These are phyloP conservation scores for Mesembryanthemum crystallinum DNA, from an alignment of 148 eudicot genomes.

Conservation along the genomic window DNA sequence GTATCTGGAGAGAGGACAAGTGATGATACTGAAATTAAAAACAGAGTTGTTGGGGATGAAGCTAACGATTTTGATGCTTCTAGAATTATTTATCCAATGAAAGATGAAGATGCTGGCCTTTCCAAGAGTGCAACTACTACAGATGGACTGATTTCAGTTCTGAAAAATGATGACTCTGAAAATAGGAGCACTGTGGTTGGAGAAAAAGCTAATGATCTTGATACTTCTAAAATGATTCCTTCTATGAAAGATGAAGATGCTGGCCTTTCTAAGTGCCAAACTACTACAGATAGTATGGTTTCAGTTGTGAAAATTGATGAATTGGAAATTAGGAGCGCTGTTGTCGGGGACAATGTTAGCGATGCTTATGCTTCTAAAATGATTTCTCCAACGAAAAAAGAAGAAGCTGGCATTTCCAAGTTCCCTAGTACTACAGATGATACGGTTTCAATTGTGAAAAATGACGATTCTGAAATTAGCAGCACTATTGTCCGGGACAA, in stretches of 20 bases:
- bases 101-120: conserved; percentile 19
- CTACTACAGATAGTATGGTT: conserved; percentile 7
- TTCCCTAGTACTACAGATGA: background rate
- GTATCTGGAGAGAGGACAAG: conserved; percentile 23
- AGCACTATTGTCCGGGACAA: conserved; percentile 1
- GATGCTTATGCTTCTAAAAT: conserved; percentile 9
- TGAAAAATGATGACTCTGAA: conserved; percentile 5
- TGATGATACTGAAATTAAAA: conserved; percentile 19
- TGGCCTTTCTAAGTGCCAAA: conserved; percentile 17
- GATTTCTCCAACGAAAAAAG: conserved; percentile 22
- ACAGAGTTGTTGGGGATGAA: conserved; percentile 5
- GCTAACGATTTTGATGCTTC: conserved; percentile 16
- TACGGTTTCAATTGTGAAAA: conserved; percentile 6
- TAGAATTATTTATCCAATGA: conserved; percentile 13
- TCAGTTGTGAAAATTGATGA: background rate
- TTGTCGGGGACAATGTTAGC: conserved; percentile 9
- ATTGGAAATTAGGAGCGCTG: conserved; percentile 6
- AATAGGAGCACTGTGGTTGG: background rate
- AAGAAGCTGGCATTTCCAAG: conserved; percentile 5
- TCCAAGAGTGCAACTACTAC: background rate
- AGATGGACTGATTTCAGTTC: conserved; percentile 14
- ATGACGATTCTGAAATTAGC: conserved; percentile 13
- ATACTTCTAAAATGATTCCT: conserved; percentile 17
- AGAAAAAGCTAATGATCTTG: conserved; percentile 18
- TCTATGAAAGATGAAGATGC: conserved; percentile 16